Base-by-base conservation (phyloP, 768 basidiomycete species). In the Mycena chlorophos region DNA sequence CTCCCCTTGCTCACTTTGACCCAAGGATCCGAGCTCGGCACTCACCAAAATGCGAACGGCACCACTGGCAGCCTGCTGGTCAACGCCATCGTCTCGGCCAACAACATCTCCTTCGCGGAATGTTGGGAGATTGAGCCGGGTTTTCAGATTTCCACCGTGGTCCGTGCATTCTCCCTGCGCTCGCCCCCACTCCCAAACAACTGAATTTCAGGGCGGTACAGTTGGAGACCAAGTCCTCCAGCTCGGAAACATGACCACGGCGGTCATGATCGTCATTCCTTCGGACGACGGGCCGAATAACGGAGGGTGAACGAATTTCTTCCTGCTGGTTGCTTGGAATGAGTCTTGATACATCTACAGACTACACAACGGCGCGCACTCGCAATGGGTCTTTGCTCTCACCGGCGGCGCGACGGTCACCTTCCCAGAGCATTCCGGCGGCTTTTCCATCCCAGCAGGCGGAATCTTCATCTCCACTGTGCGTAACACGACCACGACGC, bases 361-460 rank as follows among this genome's bases (percentile, higher is more conserved):
- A 43, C 55, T 62, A 47, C 61, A 62, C 61, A 62, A 62, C 28
- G 61, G 61, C 52, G 61, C 61, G 26, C 61, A 62, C 43, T 13
- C 61, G 34, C 61, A 62, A 27, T 62, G 61, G 61, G 61, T 62
- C 38, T 62, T 62, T 49, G 61, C 61, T 37, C 61, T 62, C 28
- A 59, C 57, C 48, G 57, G 61, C 27, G 61, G 61, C 38, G 61
- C 51, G 27, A 56, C 54, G 43, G 61, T 62, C 43, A 34, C 47
- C 43, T 62, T 62, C 57, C 61, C 61, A 29, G 51, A 62, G 49
- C 53, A 53, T 26, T 43, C 61, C 22, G 61, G 61, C 19, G 57
- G 61, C 25, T 62, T 62, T 52, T 5, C 51, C 13, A 49, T 62
- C 38, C 34, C 48, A 50, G 61, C 61, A 13, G 61, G 61, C 30